Conservation (phyloP, 2,329 filamentous ascomycete genomes). For the Fusarium redolens region DNA sequence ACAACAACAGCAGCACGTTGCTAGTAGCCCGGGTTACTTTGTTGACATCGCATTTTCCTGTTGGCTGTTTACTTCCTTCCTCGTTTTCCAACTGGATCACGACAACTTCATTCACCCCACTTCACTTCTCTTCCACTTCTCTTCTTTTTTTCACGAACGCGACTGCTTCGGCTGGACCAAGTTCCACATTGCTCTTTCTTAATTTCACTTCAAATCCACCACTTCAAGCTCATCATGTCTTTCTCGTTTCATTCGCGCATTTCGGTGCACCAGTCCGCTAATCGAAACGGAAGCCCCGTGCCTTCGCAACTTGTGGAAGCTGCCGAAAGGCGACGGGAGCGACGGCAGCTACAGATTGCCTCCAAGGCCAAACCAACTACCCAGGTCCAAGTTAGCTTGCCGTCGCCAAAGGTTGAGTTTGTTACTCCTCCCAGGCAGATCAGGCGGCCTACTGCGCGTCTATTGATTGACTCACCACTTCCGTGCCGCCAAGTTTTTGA, state of each 20-base stretch:
- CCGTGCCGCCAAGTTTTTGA: conserved; percentile 17
- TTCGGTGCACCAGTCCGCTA: conserved; percentile 18
- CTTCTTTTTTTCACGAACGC: neutral
- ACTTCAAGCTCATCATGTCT: conserved; percentile 11
- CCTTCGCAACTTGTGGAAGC: conserved; percentile 14
- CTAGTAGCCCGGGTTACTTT: neutral
- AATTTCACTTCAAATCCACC: neutral
- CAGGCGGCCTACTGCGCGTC: conserved; percentile 14
- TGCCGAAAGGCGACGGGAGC: conserved; percentile 18
- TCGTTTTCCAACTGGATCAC: neutral
- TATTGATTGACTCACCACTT: conserved; percentile 29
- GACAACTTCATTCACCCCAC: neutral
- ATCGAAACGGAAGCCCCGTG: conserved; percentile 15
- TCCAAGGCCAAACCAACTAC: neutral
- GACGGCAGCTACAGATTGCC: conserved; percentile 11
- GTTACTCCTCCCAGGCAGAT: conserved; percentile 27
- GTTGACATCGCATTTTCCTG: conserved; percentile 9
- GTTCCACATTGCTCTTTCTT: neutral
- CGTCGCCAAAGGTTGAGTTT: conserved; percentile 2
- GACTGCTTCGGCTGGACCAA: conserved; percentile 6
- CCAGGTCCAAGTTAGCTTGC: neutral
- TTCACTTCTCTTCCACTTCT: neutral
- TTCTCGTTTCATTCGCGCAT: conserved; percentile 11
- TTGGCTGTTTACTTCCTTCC: neutral
- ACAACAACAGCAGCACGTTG: neutral